phyloP scores from a whole-genome alignment of 495 filamentous ascomycete genomes.

The Cercophora scortea region DNA sequence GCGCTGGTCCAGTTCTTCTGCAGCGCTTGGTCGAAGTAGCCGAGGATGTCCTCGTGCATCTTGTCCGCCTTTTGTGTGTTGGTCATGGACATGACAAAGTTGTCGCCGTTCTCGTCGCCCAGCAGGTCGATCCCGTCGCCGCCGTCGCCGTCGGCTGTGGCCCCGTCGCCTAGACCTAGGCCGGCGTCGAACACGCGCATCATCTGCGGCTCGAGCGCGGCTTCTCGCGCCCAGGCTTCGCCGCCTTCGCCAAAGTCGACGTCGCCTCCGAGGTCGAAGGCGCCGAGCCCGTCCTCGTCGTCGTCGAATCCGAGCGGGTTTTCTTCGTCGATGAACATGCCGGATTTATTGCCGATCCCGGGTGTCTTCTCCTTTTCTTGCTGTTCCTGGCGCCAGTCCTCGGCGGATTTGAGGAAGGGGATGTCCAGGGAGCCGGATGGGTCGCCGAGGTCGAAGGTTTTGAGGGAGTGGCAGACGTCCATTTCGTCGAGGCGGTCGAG shows the following conservation, averaged over 20 bases:
- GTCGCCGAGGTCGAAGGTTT: slow-evolving; percentile 84
- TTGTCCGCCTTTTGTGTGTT: slow-evolving; percentile 50
- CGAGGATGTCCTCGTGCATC: slow-evolving; percentile 84
- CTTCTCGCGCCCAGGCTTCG: slow-evolving; percentile 64
- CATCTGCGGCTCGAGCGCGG: slow-evolving; percentile 56
- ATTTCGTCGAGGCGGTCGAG: slow-evolving; percentile 67
- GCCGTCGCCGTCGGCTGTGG: slow-evolving; percentile 48
- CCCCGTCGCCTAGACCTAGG: slow-evolving; percentile 41
- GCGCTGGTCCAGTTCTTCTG: slow-evolving; percentile 98
- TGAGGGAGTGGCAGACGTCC: slow-evolving; percentile 91
- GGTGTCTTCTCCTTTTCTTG: slow-evolving; percentile 44
- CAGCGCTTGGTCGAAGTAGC: slow-evolving; percentile 92
- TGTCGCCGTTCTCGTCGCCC: slow-evolving; percentile 50
- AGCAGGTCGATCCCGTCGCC: slow-evolving; percentile 50
- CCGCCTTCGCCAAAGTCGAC: slow-evolving; percentile 69
- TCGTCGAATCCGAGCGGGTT: slow-evolving; percentile 75
- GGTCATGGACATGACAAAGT: slow-evolving; percentile 66
- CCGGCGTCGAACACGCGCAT: slow-evolving; percentile 51
- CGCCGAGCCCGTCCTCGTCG: slow-evolving; percentile 68
- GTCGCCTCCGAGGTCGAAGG: slow-evolving; percentile 64
- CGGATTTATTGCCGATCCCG: slow-evolving; percentile 57
- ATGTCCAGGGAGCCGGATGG: slow-evolving; percentile 78
- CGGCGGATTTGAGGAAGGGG: slow-evolving; percentile 82
- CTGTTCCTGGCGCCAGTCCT: slow-evolving; percentile 69
- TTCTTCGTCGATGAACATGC: slow-evolving; percentile 76